Conservation (phyloP, 768 basidiomycete species). For the Hygrocybe punicea region DNA sequence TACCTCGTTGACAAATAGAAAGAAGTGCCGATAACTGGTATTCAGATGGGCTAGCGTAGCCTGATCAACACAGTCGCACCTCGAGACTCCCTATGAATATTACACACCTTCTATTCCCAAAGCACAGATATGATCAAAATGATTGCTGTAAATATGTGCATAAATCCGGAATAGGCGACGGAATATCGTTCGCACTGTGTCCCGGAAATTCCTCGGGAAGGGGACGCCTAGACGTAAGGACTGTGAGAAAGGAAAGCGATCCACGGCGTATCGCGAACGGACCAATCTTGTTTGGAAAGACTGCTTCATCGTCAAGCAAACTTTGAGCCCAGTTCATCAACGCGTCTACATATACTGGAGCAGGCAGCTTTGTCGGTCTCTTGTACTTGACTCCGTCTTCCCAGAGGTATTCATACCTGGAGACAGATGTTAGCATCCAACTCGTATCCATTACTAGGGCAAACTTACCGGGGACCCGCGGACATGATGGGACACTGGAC, state of each 20-base stretch:
- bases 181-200: constrained; percentile 87
- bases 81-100: neutral
- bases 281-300: constrained; percentile 97
- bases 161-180: constrained; percentile 94
- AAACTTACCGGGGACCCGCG: constrained; percentile 79
- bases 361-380: constrained; percentile 88
- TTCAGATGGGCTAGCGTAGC: constrained; percentile 80
- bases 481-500: constrained; percentile 92
- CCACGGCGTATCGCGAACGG: constrained; percentile 13
- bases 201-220: constrained; percentile 86
- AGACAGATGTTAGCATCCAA: neutral
- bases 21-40: constrained; percentile 97
- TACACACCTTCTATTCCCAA: constrained; percentile 90
- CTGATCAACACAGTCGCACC: neutral
- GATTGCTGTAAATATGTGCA: constrained; percentile 97
- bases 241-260: neutral
- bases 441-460: constrained; percentile 7
- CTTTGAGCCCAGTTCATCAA: constrained; percentile 98
- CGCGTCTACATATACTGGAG: constrained; percentile 94
- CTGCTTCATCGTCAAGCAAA: constrained; percentile 83
- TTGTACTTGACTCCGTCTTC: constrained; percentile 86
- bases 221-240: constrained; percentile 60
- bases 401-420: constrained; percentile 92
- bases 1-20: constrained; percentile 95
- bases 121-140: constrained; percentile 98